Evolutionary conservation across 257 asterid genomes (phyloP).

Genomic region (Gentiana straminea): DNA sequence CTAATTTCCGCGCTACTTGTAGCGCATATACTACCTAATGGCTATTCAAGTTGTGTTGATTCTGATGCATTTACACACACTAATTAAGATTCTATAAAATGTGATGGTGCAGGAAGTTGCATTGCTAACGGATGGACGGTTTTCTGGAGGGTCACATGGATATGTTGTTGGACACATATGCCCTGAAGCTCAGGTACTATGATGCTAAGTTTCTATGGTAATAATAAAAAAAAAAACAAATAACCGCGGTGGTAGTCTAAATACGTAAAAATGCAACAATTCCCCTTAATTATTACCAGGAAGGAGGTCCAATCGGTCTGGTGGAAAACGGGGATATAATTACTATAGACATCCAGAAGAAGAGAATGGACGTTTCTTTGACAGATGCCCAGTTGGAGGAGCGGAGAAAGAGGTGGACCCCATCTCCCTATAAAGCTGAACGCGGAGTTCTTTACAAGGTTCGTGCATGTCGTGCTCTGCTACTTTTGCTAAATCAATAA

Average conservation of each 20-base stretch:
- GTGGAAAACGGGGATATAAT: conserved; percentile 64
- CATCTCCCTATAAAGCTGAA: conserved; percentile 66
- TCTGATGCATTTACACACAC: too few relatives aligned
- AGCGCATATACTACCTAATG: too few relatives aligned
- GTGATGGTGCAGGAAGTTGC: conserved; percentile 89
- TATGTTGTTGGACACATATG: conserved; percentile 96
- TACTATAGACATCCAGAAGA: conserved; percentile 59
- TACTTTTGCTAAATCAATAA: too few relatives aligned
- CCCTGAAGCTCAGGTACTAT: conserved; percentile 99
- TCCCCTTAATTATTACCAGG: too few relatives aligned
- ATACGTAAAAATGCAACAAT: not conserved
- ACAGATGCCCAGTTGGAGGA: conserved; percentile 53
- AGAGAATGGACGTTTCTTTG: conserved; percentile 57
- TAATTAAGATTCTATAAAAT: too few relatives aligned
- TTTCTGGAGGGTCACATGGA: conserved; percentile 99
- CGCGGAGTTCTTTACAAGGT: conserved; percentile 94
- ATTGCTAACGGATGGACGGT: conserved; percentile 85
- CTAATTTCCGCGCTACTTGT: too few relatives aligned
- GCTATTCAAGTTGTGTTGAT: too few relatives aligned
- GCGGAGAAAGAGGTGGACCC: conserved; percentile 69
- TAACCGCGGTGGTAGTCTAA: too few relatives aligned
- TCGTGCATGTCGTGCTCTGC: not conserved
- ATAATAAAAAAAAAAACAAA: too few relatives aligned
- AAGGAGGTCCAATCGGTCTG: conserved; percentile 94
- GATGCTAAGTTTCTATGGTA: not conserved